Evolutionary conservation across 805 yeast genomes (phyloP).

Genomic region (Yamadazyma tumulicola): DNA sequence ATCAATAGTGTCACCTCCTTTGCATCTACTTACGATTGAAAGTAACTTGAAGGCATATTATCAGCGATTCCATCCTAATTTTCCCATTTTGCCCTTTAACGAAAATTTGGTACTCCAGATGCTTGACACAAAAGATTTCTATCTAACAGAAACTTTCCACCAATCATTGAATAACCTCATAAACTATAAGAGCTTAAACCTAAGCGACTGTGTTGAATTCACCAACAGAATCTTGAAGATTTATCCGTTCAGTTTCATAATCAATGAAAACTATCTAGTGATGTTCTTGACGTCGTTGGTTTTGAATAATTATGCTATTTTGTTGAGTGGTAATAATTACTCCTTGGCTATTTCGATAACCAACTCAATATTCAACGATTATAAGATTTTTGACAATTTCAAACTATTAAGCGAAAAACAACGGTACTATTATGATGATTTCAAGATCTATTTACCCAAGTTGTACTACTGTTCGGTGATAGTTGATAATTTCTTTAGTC

Average conservation of each 20-base stretch:
- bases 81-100: slow-evolving; percentile 44
- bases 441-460: slow-evolving; percentile 34
- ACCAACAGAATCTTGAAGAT: slow-evolving; percentile 32
- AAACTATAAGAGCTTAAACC: slow-evolving; percentile 28
- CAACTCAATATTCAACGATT: slow-evolving; percentile 55
- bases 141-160: slow-evolving; percentile 41
- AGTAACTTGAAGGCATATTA: slow-evolving; percentile 40
- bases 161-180: slow-evolving; percentile 37
- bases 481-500: slow-evolving; percentile 29
- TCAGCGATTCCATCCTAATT: slow-evolving; percentile 37
- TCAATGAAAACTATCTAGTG: slow-evolving; percentile 24
- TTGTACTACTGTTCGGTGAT: slow-evolving; percentile 46
- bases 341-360: slow-evolving; percentile 54
- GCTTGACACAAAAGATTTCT: slow-evolving; percentile 17
- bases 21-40: slow-evolving; percentile 20
- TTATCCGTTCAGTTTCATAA: slow-evolving; percentile 30
- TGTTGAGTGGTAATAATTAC: slow-evolving; percentile 58
- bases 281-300: slow-evolving; percentile 29
- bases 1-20: neutral
- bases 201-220: slow-evolving; percentile 30
- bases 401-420: slow-evolving; percentile 22
- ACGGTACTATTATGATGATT: slow-evolving; percentile 19
- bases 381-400: slow-evolving; percentile 46
- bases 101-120: slow-evolving; percentile 17
- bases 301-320: slow-evolving; percentile 50